A percentile compares a stretch with the other conserved stretches of the same genome.
Conservation (phyloP, 108 stramenopile species). For the Nitzschia palea region DNA sequence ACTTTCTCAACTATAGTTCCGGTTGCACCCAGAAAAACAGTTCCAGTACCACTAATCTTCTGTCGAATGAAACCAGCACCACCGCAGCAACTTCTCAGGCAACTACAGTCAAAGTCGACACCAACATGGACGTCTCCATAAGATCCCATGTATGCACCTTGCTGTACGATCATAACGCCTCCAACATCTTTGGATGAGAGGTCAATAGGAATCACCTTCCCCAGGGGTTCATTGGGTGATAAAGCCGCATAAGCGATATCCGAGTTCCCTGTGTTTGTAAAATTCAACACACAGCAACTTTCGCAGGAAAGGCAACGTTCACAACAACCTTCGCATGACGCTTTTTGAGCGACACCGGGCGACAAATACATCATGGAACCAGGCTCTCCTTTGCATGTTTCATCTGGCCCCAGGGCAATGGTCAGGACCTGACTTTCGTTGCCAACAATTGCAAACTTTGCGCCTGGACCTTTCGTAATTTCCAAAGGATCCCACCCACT, state of each 20-base stretch:
- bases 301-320: constrained; percentile 48
- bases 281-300: constrained; percentile 47
- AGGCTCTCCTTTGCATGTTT: constrained; percentile 51
- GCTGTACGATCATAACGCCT: constrained; percentile 42
- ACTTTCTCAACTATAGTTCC: constrained; percentile 75
- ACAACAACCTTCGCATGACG: constrained; percentile 34
- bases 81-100: constrained; percentile 53
- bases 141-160: constrained; percentile 51
- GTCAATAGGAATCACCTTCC: constrained; percentile 60
- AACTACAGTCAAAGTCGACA: constrained; percentile 46
- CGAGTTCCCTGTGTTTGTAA: constrained; percentile 24
- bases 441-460: constrained; percentile 36
- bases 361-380: constrained; percentile 61
- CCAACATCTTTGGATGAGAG: constrained; percentile 27
- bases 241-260: constrained; percentile 39
- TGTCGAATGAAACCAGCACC: constrained; percentile 50
- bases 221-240: constrained; percentile 49
- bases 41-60: constrained; percentile 49
- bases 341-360: constrained; percentile 14
- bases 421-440: constrained; percentile 43
- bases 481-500: constrained; percentile 45
- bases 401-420: constrained; percentile 31
- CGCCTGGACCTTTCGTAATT: background rate
- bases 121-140: constrained; percentile 46
- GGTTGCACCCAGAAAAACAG: constrained; percentile 72